Conservation (phyloP, 352 stramenopile species). For the Globisporangium irregulare region DNA sequence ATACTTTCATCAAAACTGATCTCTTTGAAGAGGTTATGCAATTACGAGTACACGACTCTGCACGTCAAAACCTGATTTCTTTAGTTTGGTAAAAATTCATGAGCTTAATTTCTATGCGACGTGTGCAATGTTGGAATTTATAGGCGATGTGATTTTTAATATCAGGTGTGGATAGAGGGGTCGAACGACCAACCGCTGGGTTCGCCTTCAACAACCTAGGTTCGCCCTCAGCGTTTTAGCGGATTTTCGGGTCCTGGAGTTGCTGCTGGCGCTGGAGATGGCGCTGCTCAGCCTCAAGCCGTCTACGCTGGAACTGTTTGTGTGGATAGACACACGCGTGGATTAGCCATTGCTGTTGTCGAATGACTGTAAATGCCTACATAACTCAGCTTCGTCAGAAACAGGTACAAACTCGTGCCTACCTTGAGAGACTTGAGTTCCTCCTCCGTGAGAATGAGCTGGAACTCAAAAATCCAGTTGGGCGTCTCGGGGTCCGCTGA, state of each 20-base stretch:
- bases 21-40: not conserved
- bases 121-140: not conserved
- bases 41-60: not conserved
- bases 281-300: slow-evolving; percentile 53
- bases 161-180: not conserved
- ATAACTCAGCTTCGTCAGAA: not conserved
- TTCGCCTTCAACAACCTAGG: not conserved
- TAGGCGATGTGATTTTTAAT: not conserved
- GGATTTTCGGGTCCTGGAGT: not conserved
- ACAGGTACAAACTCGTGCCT: not conserved
- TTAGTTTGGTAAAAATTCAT: not conserved
- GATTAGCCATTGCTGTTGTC: not conserved
- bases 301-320: slow-evolving; percentile 45
- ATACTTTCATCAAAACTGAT: not conserved
- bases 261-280: slow-evolving; percentile 40
- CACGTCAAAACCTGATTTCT: not conserved
- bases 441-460: slow-evolving; percentile 57
- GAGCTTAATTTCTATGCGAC: not conserved
- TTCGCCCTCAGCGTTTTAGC: not conserved
- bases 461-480: slow-evolving; percentile 37
- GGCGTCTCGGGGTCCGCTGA: slow-evolving; percentile 8
- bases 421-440: slow-evolving; percentile 62
- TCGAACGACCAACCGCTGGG: not conserved
- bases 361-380: not conserved
- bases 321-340: not conserved